Evolutionary conservation across 495 filamentous ascomycete genomes (phyloP).

Genomic region (Coniosporium apollinis): DNA sequence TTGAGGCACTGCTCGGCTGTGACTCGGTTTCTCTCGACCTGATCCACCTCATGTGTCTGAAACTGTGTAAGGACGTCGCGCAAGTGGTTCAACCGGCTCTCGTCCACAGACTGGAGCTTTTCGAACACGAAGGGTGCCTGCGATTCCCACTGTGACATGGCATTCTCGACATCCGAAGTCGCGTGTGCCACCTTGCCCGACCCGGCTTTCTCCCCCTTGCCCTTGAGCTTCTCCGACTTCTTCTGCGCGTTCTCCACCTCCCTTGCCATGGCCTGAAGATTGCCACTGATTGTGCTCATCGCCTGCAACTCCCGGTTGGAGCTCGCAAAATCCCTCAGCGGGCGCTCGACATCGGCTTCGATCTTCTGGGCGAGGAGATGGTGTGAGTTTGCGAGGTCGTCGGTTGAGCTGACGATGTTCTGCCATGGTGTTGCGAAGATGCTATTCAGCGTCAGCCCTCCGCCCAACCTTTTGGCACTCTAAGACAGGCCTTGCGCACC

Average conservation of each 20-base stretch:
- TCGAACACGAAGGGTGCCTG: slow-evolving; percentile 94
- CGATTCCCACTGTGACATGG: slow-evolving; percentile 79
- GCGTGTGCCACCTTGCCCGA: slow-evolving; percentile 68
- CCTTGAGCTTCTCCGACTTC: slow-evolving; percentile 69
- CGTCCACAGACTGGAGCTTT: slow-evolving; percentile 80
- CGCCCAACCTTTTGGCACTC: slow-evolving; percentile 5
- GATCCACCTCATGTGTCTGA: slow-evolving; percentile 83
- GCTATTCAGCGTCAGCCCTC: slow-evolving; percentile 27
- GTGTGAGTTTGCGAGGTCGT: slow-evolving; percentile 70
- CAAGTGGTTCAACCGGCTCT: slow-evolving; percentile 76
- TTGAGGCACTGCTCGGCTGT: slow-evolving; percentile 72
- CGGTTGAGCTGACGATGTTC: slow-evolving; percentile 67
- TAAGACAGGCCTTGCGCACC: slow-evolving; percentile 37
- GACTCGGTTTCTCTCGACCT: slow-evolving; percentile 58
- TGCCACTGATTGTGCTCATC: slow-evolving; percentile 68
- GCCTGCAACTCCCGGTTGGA: slow-evolving; percentile 70
- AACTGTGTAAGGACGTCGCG: slow-evolving; percentile 85
- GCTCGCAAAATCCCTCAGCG: slow-evolving; percentile 54
- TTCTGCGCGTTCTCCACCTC: slow-evolving; percentile 74
- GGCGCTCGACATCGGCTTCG: slow-evolving; percentile 78
- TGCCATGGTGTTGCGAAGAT: slow-evolving; percentile 88
- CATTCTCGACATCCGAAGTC: slow-evolving; percentile 53
- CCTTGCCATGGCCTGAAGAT: slow-evolving; percentile 63
- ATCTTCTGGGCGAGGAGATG: slow-evolving; percentile 66
- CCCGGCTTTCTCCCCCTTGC: slow-evolving; percentile 62